Evolutionary conservation across 2,329 filamentous ascomycete species (phyloP).

Genomic region (Aspergillus viridinutans): DNA sequence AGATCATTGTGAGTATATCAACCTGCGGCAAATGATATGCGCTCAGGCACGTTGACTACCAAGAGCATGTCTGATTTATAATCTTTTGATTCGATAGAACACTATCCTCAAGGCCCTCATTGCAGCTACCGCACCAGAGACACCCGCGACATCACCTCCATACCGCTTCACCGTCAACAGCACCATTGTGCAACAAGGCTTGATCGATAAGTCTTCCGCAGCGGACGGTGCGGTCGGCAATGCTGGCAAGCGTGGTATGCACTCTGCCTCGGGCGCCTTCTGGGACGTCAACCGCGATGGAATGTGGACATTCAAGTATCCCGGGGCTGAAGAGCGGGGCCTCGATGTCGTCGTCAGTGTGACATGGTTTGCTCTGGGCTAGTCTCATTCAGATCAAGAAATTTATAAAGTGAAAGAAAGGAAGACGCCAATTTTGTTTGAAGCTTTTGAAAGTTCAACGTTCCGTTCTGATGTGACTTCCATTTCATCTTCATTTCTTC

Average conservation of each 20-base stretch:
- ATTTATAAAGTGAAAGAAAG: conserved; percentile 4
- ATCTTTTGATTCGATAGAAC: conserved; percentile 25
- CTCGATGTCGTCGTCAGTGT: conserved; percentile 48
- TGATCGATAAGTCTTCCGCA: conserved; percentile 51
- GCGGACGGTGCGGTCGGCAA: conserved; percentile 56
- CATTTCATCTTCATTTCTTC: not conserved
- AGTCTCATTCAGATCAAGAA: conserved; percentile 1
- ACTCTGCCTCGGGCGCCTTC: conserved; percentile 47
- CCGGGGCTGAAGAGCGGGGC: conserved; percentile 43
- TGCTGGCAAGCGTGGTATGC: conserved; percentile 72
- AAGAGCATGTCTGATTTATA: not conserved
- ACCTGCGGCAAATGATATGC: not conserved
- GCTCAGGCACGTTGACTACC: not conserved
- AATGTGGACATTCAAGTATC: conserved; percentile 52
- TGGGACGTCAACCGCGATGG: conserved; percentile 51
- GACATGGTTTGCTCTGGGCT: conserved; percentile 44
- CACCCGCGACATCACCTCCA: conserved; percentile 45
- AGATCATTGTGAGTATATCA: conserved; percentile 71
- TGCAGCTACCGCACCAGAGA: conserved; percentile 36
- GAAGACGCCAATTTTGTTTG: conserved; percentile 1
- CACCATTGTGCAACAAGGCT: conserved; percentile 89
- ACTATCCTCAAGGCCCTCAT: conserved; percentile 40
- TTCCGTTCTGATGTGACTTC: conserved; percentile 2
- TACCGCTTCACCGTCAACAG: conserved; percentile 98
- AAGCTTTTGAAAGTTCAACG: not conserved